Percentiles rank a stretch among this genome's conserved stretches.
Evolutionary conservation across 108 stramenopile species (phyloP).

Genomic region (Fragilariopsis cylindrus): DNA sequence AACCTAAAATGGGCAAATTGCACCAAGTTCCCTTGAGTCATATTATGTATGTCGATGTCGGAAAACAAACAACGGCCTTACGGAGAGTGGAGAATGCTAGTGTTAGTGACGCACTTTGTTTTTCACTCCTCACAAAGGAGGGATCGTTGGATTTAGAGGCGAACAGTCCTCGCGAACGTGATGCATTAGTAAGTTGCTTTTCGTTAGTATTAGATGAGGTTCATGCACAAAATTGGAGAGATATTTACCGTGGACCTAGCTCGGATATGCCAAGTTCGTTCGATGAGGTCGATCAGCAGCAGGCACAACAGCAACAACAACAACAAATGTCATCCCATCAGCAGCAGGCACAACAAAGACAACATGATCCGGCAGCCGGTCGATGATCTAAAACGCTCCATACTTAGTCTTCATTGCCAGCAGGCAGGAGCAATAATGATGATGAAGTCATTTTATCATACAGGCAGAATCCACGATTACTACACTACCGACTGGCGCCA

Average conservation of each 20-base stretch:
- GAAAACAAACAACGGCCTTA: constrained; percentile 84
- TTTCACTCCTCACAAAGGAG: constrained; percentile 84
- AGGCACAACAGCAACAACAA: constrained; percentile 17
- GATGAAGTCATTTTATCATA: no score
- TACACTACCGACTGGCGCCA: no score
- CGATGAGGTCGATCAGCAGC: constrained; percentile 66
- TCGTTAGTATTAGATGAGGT: constrained; percentile 84
- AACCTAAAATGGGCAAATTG: constrained; percentile 79
- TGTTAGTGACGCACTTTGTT: constrained; percentile 74
- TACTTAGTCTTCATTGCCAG: no score
- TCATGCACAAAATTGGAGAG: constrained; percentile 89
- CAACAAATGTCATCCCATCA: background rate
- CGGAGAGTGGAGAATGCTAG: constrained; percentile 81
- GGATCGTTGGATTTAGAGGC: constrained; percentile 84
- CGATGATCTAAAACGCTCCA: background rate
- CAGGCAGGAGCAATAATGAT: no score
- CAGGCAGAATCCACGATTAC: no score
- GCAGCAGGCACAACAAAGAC: background rate
- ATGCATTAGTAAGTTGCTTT: constrained; percentile 84
- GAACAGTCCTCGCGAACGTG: constrained; percentile 73
- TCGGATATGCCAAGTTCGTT: constrained; percentile 86
- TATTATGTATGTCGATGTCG: constrained; percentile 90
- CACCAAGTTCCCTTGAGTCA: constrained; percentile 83
- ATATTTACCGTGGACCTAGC: constrained; percentile 82
- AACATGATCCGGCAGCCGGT: constrained; percentile 13